phyloP scores from a whole-genome alignment of 257 asterid genomes.

The Solanum tarapatanum region DNA sequence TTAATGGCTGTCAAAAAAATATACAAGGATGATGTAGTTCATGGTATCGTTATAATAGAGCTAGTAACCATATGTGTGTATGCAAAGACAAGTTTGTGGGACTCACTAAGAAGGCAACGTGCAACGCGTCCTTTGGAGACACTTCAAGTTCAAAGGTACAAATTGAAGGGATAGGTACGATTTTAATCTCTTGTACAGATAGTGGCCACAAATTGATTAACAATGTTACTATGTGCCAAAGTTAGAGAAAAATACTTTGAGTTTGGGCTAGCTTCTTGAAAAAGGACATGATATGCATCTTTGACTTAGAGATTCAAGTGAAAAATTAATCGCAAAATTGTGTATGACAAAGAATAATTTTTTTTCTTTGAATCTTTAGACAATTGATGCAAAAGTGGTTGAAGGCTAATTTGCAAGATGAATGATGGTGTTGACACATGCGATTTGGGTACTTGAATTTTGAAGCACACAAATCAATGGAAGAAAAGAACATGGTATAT shows the following conservation, averaged over 20 bases:
- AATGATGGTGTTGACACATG: not conserved
- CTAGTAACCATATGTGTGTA: not conserved
- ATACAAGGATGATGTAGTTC: not conserved
- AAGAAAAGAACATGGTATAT: not conserved
- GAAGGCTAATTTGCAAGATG: not conserved
- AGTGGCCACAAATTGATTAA: not conserved
- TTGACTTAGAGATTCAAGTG: not conserved
- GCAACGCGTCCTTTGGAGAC: not conserved
- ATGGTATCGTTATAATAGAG: not conserved
- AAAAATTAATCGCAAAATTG: not conserved
- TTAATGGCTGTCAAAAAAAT: not conserved
- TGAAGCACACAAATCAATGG: not conserved
- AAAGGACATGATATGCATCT: not conserved
- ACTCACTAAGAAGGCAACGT: not conserved
- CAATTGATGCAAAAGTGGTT: not conserved
- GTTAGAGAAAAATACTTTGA: not conserved
- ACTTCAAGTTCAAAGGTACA: not conserved
- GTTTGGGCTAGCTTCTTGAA: not conserved
- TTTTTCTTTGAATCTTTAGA: not conserved
- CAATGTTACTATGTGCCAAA: not conserved
- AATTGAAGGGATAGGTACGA: not conserved
- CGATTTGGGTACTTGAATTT: not conserved
- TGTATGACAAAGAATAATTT: not conserved
- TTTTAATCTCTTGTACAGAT: not conserved
- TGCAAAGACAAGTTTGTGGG: not conserved